These are phyloP conservation scores for Arthrobotrys pseudoclavata DNA, from an alignment of 2,329 filamentous ascomycete genomes.

Conservation along the genomic window DNA sequence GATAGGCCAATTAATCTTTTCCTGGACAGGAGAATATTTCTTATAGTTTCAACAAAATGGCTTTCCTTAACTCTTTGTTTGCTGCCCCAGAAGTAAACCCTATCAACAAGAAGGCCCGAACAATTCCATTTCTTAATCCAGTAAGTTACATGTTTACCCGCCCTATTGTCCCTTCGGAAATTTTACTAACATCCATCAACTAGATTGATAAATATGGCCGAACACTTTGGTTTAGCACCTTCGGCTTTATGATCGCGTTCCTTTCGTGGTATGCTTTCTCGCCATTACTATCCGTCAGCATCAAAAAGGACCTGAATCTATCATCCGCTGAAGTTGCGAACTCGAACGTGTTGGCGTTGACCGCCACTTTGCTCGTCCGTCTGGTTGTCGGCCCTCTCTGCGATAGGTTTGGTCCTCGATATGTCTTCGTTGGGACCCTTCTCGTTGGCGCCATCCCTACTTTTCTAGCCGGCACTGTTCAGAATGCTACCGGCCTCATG, in stretches of 20 bases:
- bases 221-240: constrained; percentile 91
- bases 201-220: constrained; percentile 78
- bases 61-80: constrained; percentile 47
- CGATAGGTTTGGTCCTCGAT: constrained; percentile 84
- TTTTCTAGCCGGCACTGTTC: constrained; percentile 82
- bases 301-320: constrained; percentile 82
- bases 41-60: constrained; percentile 24
- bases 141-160: constrained; percentile 65
- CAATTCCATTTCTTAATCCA: constrained; percentile 83
- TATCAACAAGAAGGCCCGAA: constrained; percentile 83
- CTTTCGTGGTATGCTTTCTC: constrained; percentile 95
- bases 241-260: constrained; percentile 88
- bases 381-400: constrained; percentile 85
- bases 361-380: constrained; percentile 79
- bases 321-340: constrained; percentile 81
- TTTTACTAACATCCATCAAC: constrained; percentile 9
- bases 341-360: constrained; percentile 88
- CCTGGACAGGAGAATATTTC: not conserved
- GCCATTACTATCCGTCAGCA: constrained; percentile 82
- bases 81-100: constrained; percentile 81
- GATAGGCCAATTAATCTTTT: not conserved
- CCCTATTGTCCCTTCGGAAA: not conserved
- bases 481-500: constrained; percentile 77
- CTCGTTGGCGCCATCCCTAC: constrained; percentile 83
- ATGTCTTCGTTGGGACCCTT: constrained; percentile 83